Percentiles rank a stretch among this genome's conserved stretches.
Evolutionary conservation across 257 asterid species (phyloP).

Genomic region (Solanum etuberosum): DNA sequence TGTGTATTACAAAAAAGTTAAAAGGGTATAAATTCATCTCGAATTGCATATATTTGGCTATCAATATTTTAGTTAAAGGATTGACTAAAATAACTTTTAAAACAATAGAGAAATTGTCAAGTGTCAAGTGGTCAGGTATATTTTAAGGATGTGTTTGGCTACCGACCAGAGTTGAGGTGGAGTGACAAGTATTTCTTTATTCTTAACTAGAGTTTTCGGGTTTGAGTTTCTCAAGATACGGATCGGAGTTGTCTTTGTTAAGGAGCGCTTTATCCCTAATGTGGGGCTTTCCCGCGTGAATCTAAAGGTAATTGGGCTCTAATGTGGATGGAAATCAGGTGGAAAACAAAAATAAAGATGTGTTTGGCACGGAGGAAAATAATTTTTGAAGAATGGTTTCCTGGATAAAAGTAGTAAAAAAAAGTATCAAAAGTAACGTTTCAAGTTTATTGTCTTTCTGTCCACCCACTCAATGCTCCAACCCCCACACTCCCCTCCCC

Average conservation of each 20-base stretch:
- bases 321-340: no score
- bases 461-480: not conserved
- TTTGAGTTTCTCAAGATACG: not conserved
- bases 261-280: fast-evolving
- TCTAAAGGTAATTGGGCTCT: not conserved
- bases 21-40: not conserved
- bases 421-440: not conserved
- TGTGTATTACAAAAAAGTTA: not conserved
- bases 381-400: not conserved
- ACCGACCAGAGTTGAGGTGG: not conserved
- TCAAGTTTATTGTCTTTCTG: not conserved
- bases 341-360: not conserved
- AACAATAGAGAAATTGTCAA: not conserved
- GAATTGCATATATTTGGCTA: not conserved
- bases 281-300: fast-evolving
- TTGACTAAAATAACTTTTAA: not conserved
- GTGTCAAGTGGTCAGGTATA: not conserved
- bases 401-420: not conserved
- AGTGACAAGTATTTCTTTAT: no score
- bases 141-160: not conserved
- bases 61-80: not conserved
- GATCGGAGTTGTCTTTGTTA: not conserved
- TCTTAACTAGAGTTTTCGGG: fast-evolving
- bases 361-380: not conserved
- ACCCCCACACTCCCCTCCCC: not conserved